Base-by-base conservation (phyloP, 2,329 filamentous ascomycete species). In the Cladosporium sp. region DNA sequence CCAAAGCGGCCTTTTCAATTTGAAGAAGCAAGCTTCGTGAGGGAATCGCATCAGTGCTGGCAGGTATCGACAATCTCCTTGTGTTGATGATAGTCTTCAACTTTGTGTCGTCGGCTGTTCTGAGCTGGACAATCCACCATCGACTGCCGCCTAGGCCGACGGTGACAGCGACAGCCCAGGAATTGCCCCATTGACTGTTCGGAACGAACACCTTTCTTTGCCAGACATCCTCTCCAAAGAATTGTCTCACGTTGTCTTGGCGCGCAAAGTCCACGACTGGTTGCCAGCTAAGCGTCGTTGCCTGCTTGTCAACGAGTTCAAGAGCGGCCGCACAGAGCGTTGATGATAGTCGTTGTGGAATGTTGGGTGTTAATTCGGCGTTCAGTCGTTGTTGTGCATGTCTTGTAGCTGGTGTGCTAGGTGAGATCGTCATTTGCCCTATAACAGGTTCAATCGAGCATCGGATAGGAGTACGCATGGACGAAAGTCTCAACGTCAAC, bases 61-160 rank as follows among this genome's bases (percentile, higher is more conserved):
- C 34, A 14, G 44, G 55, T 15, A 67, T 30, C 3, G 62, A 54
- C 5, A 75, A 59, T 4, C 51, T 52, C 30, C 67, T 66, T 26
- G 71, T 70, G n/a, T 62, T 64, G 26, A 44, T 61, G 36, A 78
- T 70, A 26, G 68, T 63, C 32, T 61, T 68, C 14, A 52, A 41
- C 10, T 60, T 57, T 51, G 66, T 38, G 18, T 65, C 55, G 14
- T 65, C 67, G 26, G 60, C 49, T 26, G 65, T 85, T 79, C 80
- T 88, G 84, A 87, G 77, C 77, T 90, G 85, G 64, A 92, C 81
- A 67, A 93, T 80, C 88, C 90, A 93, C 91, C 92, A 96, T 68
- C 85, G 85, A 74, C 95, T 91, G 63, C 92, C 91, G 73, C 85
- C 84, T 74, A 91, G 83, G 74, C 89, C 88, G 75, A 92, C 84